A percentile compares a stretch with the other conserved stretches of the same genome.
phyloP scores from a whole-genome alignment of 169 alveolate species.

The Pseudocohnilembus persalinus region DNA sequence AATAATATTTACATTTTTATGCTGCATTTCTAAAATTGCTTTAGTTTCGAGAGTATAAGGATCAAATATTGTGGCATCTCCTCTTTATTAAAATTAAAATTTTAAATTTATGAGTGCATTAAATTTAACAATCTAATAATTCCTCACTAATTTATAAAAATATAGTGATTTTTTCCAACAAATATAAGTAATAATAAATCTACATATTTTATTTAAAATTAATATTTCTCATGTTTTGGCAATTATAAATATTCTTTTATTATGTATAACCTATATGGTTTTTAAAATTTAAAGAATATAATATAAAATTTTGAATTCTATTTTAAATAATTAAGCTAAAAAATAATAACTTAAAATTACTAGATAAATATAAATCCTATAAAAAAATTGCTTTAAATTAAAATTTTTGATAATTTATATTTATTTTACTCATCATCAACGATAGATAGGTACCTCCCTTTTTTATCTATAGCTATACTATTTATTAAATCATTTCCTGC shows the following conservation, averaged over 20 bases:
- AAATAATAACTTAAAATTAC: not conserved
- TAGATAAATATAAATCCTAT: not conserved
- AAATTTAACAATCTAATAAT: too few relatives aligned
- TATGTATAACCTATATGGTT: not conserved
- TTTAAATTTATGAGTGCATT: not conserved
- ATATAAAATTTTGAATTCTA: not conserved
- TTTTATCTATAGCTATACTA: conserved; percentile 12
- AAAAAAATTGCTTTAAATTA: too few relatives aligned
- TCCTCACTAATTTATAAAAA: too few relatives aligned
- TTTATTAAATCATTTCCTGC: conserved; percentile 15
- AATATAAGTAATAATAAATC: too few relatives aligned
- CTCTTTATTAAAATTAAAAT: not conserved
- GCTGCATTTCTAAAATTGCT: not conserved
- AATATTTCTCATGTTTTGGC: too few relatives aligned
- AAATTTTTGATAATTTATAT: too few relatives aligned
- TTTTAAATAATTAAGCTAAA: not conserved
- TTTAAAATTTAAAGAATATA: not conserved
- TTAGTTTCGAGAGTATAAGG: not conserved
- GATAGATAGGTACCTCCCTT: not conserved
- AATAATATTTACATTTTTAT: not conserved
- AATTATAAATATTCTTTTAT: too few relatives aligned
- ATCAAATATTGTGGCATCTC: not conserved
- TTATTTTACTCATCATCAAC: conserved; percentile 20
- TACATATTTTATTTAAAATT: too few relatives aligned
- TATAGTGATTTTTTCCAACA: too few relatives aligned